Percentiles rank a stretch among this genome's conserved stretches.
Evolutionary conservation across 2,329 filamentous ascomycete genomes (phyloP).

Genomic region (Xylaria sp.): DNA sequence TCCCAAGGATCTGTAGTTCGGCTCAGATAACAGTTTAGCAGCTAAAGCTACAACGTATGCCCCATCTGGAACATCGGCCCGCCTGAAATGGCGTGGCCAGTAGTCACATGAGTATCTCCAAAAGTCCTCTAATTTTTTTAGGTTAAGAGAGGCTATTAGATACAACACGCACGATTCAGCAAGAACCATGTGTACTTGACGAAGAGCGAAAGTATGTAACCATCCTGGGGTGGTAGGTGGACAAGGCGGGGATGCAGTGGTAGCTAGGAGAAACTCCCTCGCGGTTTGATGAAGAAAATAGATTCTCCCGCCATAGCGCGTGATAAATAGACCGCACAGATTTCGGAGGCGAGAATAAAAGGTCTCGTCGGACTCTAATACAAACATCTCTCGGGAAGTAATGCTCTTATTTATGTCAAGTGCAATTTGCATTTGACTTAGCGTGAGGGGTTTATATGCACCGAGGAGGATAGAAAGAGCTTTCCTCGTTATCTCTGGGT

Average conservation of each 20-base stretch:
- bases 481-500: neutral
- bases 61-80: neutral
- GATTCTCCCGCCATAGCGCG: neutral
- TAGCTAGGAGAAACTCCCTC: constrained; percentile 3
- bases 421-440: neutral
- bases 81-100: neutral
- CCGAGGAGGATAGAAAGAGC: neutral
- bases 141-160: neutral
- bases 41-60: neutral
- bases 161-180: neutral
- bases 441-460: neutral
- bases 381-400: neutral
- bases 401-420: neutral
- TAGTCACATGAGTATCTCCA: neutral
- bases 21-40: neutral
- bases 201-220: neutral
- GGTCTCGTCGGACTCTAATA: neutral
- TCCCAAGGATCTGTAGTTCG: neutral
- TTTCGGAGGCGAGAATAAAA: neutral
- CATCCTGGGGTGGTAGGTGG: neutral
- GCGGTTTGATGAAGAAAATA: constrained; percentile 8
- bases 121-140: neutral
- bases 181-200: neutral
- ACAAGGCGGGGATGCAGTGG: neutral
- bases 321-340: constrained; percentile 1